These are phyloP conservation scores for Graphilbum fragrans DNA, from an alignment of 2,329 filamentous ascomycete genomes.

Conservation along the genomic window DNA sequence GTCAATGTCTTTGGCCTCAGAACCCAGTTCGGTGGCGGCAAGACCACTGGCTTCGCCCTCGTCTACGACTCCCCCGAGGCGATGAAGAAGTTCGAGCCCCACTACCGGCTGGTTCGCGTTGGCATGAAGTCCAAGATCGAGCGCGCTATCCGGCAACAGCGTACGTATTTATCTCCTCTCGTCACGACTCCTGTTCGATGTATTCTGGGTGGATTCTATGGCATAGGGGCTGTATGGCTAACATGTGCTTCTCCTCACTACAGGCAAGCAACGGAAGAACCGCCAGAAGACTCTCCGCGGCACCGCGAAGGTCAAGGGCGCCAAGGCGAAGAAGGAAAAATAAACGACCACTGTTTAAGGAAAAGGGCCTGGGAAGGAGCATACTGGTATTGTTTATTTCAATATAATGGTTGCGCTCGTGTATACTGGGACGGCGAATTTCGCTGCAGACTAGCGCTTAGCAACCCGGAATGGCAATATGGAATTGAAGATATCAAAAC, in stretches of 20 bases:
- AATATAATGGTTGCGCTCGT: too few relatives aligned
- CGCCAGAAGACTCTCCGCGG: conserved; percentile 96
- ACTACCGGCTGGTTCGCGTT: conserved; percentile 91
- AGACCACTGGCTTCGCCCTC: conserved; percentile 97
- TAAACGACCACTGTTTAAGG: conserved; percentile 34
- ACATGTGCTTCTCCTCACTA: conserved; percentile 12
- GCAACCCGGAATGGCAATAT: background rate
- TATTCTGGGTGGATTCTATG: background rate
- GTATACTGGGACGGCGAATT: too few relatives aligned
- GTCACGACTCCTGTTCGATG: background rate
- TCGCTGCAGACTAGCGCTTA: too few relatives aligned
- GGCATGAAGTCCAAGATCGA: conserved; percentile 90
- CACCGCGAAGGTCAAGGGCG: conserved; percentile 96
- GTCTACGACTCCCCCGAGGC: conserved; percentile 97
- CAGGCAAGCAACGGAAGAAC: conserved; percentile 99
- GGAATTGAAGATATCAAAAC: background rate
- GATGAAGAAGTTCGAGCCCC: conserved; percentile 99
- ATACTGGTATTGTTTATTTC: too few relatives aligned
- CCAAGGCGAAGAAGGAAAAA: conserved; percentile 88
- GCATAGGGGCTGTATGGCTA: background rate
- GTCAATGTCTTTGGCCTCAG: conserved; percentile 97
- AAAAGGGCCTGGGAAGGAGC: too few relatives aligned
- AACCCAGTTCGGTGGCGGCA: conserved; percentile 98
- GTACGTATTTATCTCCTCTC: conserved; percentile 37
- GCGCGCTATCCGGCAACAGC: conserved; percentile 96